These are phyloP conservation scores for Magnaporthiopsis incrustans DNA, from an alignment of 2,329 filamentous ascomycete species.

Conservation along the genomic window DNA sequence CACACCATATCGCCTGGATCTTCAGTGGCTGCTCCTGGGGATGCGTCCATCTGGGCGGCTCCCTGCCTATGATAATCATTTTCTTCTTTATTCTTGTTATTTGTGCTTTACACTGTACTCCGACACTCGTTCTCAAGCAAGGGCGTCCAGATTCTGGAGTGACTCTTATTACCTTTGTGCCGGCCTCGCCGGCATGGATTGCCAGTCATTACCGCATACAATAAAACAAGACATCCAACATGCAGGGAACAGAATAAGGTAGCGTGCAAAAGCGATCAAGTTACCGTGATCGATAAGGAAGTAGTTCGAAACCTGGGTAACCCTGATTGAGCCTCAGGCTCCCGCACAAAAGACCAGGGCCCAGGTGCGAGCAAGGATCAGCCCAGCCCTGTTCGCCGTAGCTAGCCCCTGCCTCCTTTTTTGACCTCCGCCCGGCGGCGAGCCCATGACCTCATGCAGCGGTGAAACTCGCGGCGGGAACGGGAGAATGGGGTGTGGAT, in stretches of 20 bases:
- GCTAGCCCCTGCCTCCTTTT: background rate
- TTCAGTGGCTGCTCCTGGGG: background rate
- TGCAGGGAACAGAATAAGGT: background rate
- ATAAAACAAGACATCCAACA: background rate
- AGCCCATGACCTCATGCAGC: background rate
- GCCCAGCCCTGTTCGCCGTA: background rate
- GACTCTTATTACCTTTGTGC: background rate
- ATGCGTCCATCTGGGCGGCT: background rate
- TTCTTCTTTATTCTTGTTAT: background rate
- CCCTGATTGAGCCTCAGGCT: too few species aligned
- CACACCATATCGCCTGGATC: background rate
- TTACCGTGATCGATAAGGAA: background rate
- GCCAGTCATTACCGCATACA: background rate
- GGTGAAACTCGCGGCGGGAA: background rate
- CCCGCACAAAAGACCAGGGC: background rate
- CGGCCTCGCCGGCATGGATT: background rate
- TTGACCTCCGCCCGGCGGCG: too few species aligned
- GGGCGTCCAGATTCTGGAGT: background rate
- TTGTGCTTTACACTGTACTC: background rate
- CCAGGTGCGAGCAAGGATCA: background rate
- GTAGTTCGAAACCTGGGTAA: too few species aligned
- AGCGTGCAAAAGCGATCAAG: background rate
- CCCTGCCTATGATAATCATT: background rate
- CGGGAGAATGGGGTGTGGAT: background rate
- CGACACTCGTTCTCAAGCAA: background rate